These are phyloP conservation scores for Acephala macrosclerotiorum DNA, from an alignment of 2,329 filamentous ascomycete genomes.

Conservation along the genomic window DNA sequence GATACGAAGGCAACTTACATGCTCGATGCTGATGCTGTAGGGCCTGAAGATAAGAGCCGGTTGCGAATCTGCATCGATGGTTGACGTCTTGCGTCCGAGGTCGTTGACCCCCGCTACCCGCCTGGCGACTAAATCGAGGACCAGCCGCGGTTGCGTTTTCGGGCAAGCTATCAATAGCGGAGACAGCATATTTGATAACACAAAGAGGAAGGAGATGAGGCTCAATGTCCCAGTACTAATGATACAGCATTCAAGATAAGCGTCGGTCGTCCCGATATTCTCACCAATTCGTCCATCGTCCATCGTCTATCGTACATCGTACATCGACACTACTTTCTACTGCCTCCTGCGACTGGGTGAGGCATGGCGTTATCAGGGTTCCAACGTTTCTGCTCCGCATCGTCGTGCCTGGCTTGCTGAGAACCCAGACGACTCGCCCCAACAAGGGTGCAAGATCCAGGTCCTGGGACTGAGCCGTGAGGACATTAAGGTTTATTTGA, in stretches of 20 bases:
- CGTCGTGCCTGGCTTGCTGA: neutral
- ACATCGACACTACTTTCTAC: neutral
- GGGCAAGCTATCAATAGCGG: conserved; percentile 13
- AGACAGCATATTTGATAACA: conserved; percentile 15
- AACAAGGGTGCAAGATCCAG: neutral
- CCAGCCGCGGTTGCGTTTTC: neutral
- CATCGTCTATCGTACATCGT: no score
- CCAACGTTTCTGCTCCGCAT: neutral
- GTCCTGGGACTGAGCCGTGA: neutral
- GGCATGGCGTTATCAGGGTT: neutral
- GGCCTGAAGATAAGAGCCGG: neutral
- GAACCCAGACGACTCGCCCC: neutral
- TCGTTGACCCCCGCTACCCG: neutral
- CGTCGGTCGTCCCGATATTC: neutral
- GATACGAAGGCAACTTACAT: conserved; percentile 1
- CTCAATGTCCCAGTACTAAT: neutral
- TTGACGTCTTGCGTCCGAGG: no score
- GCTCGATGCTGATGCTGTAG: neutral
- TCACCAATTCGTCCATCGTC: neutral
- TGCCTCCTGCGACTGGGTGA: neutral
- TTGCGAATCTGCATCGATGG: neutral
- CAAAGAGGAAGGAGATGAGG: conserved; percentile 15
- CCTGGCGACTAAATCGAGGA: neutral
- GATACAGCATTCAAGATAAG: neutral
- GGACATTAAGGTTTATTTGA: neutral